Percentiles rank a stretch among this genome's conserved stretches.
phyloP scores from a whole-genome alignment of 2,329 filamentous ascomycete genomes.

The Exophiala sideris region DNA sequence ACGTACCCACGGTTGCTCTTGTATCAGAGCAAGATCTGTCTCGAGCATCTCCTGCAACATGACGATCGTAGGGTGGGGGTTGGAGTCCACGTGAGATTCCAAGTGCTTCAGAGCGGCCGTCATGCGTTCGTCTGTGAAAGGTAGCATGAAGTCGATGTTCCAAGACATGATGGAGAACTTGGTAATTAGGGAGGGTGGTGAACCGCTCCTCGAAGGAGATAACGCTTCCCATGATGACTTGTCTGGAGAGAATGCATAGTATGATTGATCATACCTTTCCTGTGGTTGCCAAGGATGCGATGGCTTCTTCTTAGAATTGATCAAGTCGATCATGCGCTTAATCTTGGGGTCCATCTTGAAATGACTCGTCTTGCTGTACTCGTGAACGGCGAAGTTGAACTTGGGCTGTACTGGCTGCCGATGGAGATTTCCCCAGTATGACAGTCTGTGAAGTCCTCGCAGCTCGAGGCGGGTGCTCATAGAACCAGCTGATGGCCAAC shows the following conservation, averaged over 20 bases:
- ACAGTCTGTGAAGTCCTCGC: too few relatives aligned
- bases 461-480: too few relatives aligned
- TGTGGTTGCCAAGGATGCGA: constrained; percentile 28
- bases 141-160: constrained; percentile 50
- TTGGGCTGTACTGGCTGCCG: too few relatives aligned
- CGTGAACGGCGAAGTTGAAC: too few relatives aligned
- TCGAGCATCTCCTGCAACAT: constrained; percentile 54
- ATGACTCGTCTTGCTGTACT: background rate
- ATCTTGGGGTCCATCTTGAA: constrained; percentile 19
- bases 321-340: constrained; percentile 21
- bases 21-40: constrained; percentile 46
- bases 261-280: constrained; percentile 25
- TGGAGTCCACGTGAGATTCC: constrained; percentile 30
- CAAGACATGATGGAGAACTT: constrained; percentile 41
- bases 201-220: background rate
- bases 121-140: constrained; percentile 41
- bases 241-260: constrained; percentile 22
- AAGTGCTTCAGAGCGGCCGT: constrained; percentile 40
- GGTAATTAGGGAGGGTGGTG: background rate
- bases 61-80: constrained; percentile 38
- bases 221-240: constrained; percentile 19
- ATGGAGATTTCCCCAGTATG: too few relatives aligned
- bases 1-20: constrained; percentile 46
- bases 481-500: too few relatives aligned
- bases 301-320: constrained; percentile 24